Conservation (phyloP, 805 yeast species). For the Wickerhamiella spandovensis region DNA sequence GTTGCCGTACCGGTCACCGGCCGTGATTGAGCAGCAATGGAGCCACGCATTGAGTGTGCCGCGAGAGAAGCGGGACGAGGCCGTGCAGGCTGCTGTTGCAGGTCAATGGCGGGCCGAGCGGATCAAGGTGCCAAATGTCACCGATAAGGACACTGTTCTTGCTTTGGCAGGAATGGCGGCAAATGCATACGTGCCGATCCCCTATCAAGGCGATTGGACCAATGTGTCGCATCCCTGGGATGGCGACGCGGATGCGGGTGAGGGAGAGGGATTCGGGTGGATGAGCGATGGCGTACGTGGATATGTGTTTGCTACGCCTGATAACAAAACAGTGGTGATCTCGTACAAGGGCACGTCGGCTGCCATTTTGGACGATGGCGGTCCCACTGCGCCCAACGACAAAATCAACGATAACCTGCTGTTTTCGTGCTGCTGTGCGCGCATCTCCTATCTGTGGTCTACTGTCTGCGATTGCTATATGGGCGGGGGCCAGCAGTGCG, state of each 20-base stretch:
- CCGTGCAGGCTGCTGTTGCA: slow-evolving; percentile 20
- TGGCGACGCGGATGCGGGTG: slow-evolving; percentile 38
- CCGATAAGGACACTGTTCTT: slow-evolving; percentile 60
- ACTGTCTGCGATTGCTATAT: slow-evolving; percentile 91
- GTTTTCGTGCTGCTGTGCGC: slow-evolving; percentile 92
- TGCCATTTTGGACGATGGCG: slow-evolving; percentile 40
- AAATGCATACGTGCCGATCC: slow-evolving; percentile 75
- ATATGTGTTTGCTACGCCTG: slow-evolving; percentile 61
- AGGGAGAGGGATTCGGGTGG: slow-evolving; percentile 70
- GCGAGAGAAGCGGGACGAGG: slow-evolving; percentile 9
- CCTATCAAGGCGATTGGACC: slow-evolving; percentile 74
- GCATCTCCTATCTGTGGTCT: slow-evolving; percentile 82
- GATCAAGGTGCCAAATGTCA: slow-evolving; percentile 55
- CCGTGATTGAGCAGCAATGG: slow-evolving; percentile 41
- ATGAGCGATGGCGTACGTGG: slow-evolving; percentile 74
- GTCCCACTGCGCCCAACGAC: slow-evolving; percentile 68
- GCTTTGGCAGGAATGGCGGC: slow-evolving; percentile 75
- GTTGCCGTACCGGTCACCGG: slow-evolving; percentile 26
- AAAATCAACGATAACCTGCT: slow-evolving; percentile 76
- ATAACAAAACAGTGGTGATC: slow-evolving; percentile 49
- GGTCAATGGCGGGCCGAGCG: slow-evolving; percentile 53
- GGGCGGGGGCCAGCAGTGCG: slow-evolving; percentile 56
- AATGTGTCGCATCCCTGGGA: slow-evolving; percentile 34
- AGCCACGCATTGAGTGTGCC: slow-evolving; percentile 35
- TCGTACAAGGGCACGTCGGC: slow-evolving; percentile 90